Percentiles rank a stretch among this genome's conserved stretches.
phyloP scores from a whole-genome alignment of 2,329 filamentous ascomycete species.

The Epichloe sp. region DNA sequence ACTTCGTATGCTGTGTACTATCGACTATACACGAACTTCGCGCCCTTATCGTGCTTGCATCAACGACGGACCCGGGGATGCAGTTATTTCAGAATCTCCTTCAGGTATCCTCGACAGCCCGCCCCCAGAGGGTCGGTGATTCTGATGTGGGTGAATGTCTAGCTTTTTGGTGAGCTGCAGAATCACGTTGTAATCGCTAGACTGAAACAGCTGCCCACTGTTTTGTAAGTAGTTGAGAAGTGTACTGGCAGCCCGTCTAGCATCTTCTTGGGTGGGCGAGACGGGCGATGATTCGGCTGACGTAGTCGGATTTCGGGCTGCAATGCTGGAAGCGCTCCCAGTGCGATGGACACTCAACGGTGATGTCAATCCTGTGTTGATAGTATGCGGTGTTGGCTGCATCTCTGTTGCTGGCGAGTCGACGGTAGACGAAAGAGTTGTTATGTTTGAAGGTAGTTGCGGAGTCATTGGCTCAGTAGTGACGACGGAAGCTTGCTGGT shows the following conservation, averaged over 20 bases:
- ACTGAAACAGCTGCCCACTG: constrained; percentile 51
- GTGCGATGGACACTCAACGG: constrained; percentile 21
- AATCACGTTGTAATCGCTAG: constrained; percentile 64
- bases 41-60: constrained; percentile 17
- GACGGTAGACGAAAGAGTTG: constrained; percentile 37
- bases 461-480: constrained; percentile 33
- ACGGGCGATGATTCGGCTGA: constrained; percentile 42
- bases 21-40: not conserved
- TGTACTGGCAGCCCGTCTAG: constrained; percentile 65
- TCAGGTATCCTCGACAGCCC: constrained; percentile 43
- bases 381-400: constrained; percentile 25
- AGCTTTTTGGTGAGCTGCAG: constrained; percentile 79
- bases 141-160: constrained; percentile 46
- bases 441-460: constrained; percentile 33
- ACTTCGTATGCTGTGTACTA: not conserved
- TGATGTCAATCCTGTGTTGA: constrained; percentile 31
- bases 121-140: constrained; percentile 25
- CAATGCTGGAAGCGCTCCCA: constrained; percentile 24
- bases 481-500: constrained; percentile 20
- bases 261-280: constrained; percentile 74
- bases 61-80: constrained; percentile 12
- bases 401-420: constrained; percentile 38
- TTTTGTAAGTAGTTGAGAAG: constrained; percentile 72
- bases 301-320: constrained; percentile 11
- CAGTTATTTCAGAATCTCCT: constrained; percentile 37